A percentile compares a stretch with the other conserved stretches of the same genome.
phyloP scores from a whole-genome alignment of 768 basidiomycete genomes.

The Antrodiella citrinella region DNA sequence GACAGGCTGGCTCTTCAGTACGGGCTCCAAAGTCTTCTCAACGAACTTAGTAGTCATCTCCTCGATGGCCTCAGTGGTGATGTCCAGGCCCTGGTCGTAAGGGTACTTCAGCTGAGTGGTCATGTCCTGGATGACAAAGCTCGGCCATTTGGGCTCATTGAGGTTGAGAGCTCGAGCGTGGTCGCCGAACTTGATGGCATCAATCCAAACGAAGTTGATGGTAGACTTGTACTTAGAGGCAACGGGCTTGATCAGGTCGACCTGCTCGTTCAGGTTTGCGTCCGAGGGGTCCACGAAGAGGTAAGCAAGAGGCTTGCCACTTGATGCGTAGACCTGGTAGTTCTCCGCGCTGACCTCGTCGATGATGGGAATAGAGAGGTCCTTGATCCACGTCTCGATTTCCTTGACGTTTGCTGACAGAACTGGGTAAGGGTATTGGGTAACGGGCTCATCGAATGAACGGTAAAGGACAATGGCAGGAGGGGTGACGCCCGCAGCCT shows the following conservation, averaged over 20 bases:
- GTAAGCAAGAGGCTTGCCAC: conserved; percentile 86
- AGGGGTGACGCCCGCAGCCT: conserved; percentile 63
- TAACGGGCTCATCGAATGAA: conserved; percentile 76
- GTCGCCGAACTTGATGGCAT: conserved; percentile 89
- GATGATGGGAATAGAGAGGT: conserved; percentile 79
- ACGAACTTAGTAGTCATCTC: conserved; percentile 58
- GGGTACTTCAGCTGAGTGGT: conserved; percentile 85
- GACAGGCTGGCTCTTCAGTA: conserved; percentile 85
- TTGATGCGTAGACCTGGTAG: conserved; percentile 76
- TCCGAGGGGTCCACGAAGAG: conserved; percentile 82
- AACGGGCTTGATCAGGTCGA: conserved; percentile 64
- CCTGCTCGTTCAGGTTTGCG: conserved; percentile 52
- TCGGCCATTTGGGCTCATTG: conserved; percentile 78
- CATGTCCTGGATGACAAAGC: conserved; percentile 89
- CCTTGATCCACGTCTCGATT: conserved; percentile 70
- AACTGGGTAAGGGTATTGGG: conserved; percentile 56
- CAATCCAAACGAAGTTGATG: conserved; percentile 98
- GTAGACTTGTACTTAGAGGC: conserved; percentile 78
- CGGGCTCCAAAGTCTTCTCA: conserved; percentile 66
- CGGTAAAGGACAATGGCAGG: conserved; percentile 93
- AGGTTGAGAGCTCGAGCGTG: conserved; percentile 95
- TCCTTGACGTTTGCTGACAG: conserved; percentile 49
- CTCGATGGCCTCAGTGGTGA: conserved; percentile 50
- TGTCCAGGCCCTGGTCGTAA: conserved; percentile 55
- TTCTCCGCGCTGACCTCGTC: conserved; percentile 94